These are phyloP conservation scores for Hibiscus mutabilis DNA, from an alignment of 345 rosid genomes.

Conservation along the genomic window DNA sequence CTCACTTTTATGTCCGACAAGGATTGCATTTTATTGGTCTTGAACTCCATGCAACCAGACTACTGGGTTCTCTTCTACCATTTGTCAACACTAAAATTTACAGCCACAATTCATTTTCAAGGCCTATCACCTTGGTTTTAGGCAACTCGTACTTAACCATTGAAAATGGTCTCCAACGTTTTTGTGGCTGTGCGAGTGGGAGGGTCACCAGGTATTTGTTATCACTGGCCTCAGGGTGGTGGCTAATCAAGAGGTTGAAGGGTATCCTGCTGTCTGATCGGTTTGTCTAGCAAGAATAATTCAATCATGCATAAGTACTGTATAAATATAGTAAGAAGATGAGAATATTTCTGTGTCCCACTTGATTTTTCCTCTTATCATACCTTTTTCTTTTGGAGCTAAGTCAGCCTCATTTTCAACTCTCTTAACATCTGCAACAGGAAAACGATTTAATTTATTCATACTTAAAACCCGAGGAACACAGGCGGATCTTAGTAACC, in stretches of 20 bases:
- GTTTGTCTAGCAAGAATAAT: slow-evolving; percentile 28
- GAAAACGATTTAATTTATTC: slow-evolving; percentile 5
- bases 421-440: slow-evolving; percentile 17
- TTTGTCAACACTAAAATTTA: background rate
- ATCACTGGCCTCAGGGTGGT: slow-evolving; percentile 36
- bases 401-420: slow-evolving; percentile 25
- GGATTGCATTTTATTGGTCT: background rate
- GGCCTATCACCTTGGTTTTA: background rate
- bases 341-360: slow-evolving; percentile 24
- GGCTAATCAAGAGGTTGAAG: slow-evolving; percentile 32
- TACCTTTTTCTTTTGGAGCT: slow-evolving; percentile 17
- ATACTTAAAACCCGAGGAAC: slow-evolving; percentile 8
- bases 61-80: background rate
- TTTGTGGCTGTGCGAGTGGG: slow-evolving; percentile 50
- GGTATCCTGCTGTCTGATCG: slow-evolving; percentile 25
- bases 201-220: slow-evolving; percentile 33
- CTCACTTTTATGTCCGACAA: background rate
- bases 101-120: background rate
- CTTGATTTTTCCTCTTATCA: slow-evolving; percentile 25
- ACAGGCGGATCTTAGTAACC: no score
- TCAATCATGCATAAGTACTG: slow-evolving; percentile 46
- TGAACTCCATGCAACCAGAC: background rate
- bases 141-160: background rate
- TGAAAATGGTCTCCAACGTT: slow-evolving; percentile 22
- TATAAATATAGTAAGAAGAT: slow-evolving; percentile 23